Percentiles rank a stretch among this genome's conserved stretches.
These are phyloP conservation scores for Pleurotus citrinopileatus DNA, from an alignment of 768 basidiomycete genomes.

Conservation along the genomic window DNA sequence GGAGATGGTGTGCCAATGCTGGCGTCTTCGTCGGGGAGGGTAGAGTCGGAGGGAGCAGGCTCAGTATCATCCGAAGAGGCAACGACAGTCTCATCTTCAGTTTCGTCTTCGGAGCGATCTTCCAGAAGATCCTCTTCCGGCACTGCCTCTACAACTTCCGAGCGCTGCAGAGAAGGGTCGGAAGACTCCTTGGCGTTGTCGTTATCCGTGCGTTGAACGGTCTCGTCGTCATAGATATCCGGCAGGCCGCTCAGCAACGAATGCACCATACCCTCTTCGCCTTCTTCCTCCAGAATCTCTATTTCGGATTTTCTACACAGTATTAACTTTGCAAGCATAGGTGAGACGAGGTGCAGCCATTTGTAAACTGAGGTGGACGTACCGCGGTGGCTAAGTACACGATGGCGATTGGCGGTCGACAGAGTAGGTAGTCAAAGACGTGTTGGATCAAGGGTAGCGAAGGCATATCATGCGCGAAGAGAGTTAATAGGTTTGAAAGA, in stretches of 20 bases:
- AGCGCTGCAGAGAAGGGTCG: neutral
- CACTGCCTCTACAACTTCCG: no score
- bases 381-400: slow-evolving; percentile 87
- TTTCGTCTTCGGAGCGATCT: neutral
- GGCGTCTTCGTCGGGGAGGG: neutral
- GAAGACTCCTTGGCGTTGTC: neutral
- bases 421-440: slow-evolving; percentile 86
- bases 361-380: slow-evolving; percentile 29
- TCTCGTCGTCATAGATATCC: slow-evolving; percentile 43
- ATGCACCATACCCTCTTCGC: slow-evolving; percentile 82
- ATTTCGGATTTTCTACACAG: slow-evolving; percentile 71
- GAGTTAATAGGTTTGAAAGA: slow-evolving; percentile 83
- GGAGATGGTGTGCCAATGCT: neutral
- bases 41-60: slow-evolving; percentile 3
- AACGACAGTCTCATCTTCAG: slow-evolving; percentile 6
- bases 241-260: slow-evolving; percentile 68
- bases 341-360: neutral
- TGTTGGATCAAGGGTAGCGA: slow-evolving; percentile 88
- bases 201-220: neutral
- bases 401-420: slow-evolving; percentile 74
- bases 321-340: slow-evolving; percentile 50
- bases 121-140: neutral
- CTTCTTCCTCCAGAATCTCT: slow-evolving; percentile 55
- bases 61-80: neutral
- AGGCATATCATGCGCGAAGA: slow-evolving; percentile 91